Percentiles rank a stretch among this genome's conserved stretches.
Conservation (phyloP, 2,329 filamentous ascomycete genomes). For the Fusarium decemcellulare region DNA sequence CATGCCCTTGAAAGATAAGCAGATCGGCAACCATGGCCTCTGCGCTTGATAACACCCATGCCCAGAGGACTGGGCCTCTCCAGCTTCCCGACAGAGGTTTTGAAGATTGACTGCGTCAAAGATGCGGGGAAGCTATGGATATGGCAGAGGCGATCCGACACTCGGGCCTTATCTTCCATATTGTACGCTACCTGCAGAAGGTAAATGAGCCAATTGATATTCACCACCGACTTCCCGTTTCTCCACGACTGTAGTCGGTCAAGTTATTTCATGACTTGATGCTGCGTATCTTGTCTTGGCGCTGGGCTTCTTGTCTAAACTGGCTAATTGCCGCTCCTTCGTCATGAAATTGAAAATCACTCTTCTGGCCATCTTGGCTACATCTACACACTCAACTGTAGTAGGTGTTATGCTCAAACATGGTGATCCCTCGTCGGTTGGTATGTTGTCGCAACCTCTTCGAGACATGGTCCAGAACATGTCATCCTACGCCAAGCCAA, state of each 20-base stretch:
- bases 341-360: background rate
- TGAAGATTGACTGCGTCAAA: background rate
- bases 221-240: too few relatives aligned
- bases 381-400: background rate
- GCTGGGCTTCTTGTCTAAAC: too few relatives aligned
- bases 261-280: too few relatives aligned
- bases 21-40: background rate
- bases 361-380: background rate
- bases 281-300: too few relatives aligned
- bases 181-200: too few relatives aligned
- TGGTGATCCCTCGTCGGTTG: background rate
- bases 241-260: too few relatives aligned
- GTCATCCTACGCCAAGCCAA: conserved; percentile 3
- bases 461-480: background rate
- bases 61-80: too few relatives aligned
- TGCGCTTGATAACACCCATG: too few relatives aligned
- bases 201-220: too few relatives aligned
- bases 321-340: too few relatives aligned
- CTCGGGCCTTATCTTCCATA: too few relatives aligned
- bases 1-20: background rate
- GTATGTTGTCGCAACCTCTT: background rate
- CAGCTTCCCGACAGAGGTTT: background rate
- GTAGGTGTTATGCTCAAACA: background rate
- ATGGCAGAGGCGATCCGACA: background rate
- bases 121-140: background rate